Evolutionary conservation across 1,139 yeast species (phyloP).

Genomic region (Saccharomyces hybrid): DNA sequence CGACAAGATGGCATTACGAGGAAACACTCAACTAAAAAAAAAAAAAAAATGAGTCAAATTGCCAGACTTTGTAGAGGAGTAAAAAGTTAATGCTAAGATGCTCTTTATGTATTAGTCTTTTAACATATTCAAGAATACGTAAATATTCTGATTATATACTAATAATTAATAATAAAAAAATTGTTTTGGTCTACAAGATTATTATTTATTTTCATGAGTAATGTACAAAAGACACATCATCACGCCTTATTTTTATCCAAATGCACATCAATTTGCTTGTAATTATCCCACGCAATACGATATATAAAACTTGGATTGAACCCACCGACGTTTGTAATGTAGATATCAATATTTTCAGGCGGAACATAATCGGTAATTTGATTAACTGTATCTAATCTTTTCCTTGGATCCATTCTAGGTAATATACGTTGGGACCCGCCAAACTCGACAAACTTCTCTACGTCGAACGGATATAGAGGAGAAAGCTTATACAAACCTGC

Average conservation of each 20-base stretch:
- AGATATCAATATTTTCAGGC: slow-evolving; percentile 91
- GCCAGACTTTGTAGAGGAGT: not conserved
- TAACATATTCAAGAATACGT: not conserved
- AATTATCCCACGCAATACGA: slow-evolving; percentile 90
- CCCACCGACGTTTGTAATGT: slow-evolving; percentile 92
- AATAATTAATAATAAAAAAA: not conserved
- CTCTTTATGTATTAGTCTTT: not conserved
- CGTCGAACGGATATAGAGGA: slow-evolving; percentile 89
- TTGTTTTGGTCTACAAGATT: not conserved
- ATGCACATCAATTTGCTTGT: slow-evolving; percentile 74
- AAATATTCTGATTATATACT: not conserved
- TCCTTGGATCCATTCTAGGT: slow-evolving; percentile 28
- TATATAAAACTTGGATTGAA: slow-evolving; percentile 94
- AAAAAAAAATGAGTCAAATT: not conserved
- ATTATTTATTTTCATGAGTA: not conserved
- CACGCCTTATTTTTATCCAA: slow-evolving; percentile 29
- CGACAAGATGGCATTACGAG: not conserved
- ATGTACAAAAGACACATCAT: not conserved
- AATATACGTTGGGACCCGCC: slow-evolving; percentile 60
- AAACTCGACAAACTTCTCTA: slow-evolving; percentile 81
- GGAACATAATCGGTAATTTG: slow-evolving; percentile 90
- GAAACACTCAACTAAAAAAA: not conserved
- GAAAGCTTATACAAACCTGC: slow-evolving; percentile 91
- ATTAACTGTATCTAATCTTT: slow-evolving; percentile 73
- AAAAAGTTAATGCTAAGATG: not conserved